Conservation (phyloP, 23 red algal genomes). For the Chondrus crispus region DNA sequence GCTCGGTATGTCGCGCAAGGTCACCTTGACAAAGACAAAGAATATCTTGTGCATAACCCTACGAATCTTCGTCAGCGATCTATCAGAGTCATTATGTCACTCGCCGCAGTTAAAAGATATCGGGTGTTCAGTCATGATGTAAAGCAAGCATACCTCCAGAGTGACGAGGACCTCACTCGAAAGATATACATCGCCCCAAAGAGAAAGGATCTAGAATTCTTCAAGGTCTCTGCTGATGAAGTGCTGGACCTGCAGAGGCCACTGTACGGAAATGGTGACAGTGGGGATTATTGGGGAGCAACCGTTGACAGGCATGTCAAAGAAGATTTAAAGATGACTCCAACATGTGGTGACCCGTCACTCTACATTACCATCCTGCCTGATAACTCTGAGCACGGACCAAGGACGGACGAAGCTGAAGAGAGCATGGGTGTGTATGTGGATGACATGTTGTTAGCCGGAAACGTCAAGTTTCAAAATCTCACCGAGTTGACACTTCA, state of each 20-base stretch:
- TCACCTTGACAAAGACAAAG: not conserved
- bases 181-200: not conserved
- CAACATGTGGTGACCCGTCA: not conserved
- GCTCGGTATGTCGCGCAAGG: not conserved
- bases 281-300: not conserved
- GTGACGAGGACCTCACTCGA: not conserved
- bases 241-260: not conserved
- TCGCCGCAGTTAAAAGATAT: not conserved
- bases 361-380: not conserved
- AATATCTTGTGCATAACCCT: no score
- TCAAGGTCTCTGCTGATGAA: not conserved
- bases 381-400: no score
- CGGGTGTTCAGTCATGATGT: not conserved
- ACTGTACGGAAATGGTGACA: not conserved
- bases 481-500: not conserved
- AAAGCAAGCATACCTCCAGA: constrained; percentile 16
- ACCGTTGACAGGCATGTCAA: not conserved
- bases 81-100: not conserved
- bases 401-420: not conserved
- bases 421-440: not conserved
- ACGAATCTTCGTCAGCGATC: no score
- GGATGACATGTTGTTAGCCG: not conserved
- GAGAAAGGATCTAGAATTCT: not conserved
- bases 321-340: not conserved
- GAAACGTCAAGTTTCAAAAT: not conserved